Evolutionary conservation across 768 basidiomycete genomes (phyloP).

Genomic region (Leucocoprinus birnbaumii): DNA sequence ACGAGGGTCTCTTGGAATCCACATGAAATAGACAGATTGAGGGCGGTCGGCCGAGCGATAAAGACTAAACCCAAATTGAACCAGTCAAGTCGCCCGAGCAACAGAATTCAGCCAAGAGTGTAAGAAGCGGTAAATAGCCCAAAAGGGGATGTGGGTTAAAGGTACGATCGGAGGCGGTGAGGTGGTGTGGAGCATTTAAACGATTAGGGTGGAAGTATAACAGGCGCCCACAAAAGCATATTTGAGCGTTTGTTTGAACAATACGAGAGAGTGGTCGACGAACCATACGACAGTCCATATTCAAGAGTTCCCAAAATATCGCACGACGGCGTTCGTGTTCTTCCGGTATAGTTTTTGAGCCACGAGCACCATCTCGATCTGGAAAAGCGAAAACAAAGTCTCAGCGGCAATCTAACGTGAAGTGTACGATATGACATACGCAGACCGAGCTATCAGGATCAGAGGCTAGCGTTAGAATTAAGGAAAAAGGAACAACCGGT

Average conservation of each 20-base stretch:
- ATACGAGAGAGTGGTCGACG: not conserved
- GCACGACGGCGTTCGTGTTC: conserved; percentile 67
- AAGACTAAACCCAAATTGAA: conserved; percentile 37
- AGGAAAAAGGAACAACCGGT: not conserved
- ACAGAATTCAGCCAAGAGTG: not conserved
- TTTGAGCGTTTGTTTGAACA: not conserved
- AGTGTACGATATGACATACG: conserved; percentile 41
- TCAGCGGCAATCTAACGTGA: conserved; percentile 4
- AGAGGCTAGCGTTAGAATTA: not conserved
- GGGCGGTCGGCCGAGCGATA: conserved; percentile 71
- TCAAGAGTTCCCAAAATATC: conserved; percentile 74
- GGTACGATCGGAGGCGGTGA: not conserved
- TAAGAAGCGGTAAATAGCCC: not conserved
- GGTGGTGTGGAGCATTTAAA: not conserved
- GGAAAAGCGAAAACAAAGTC: conserved; percentile 16
- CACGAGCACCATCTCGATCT: conserved; percentile 67
- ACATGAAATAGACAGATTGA: conserved; percentile 65
- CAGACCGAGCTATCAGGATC: conserved; percentile 53
- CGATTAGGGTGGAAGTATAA: conserved; percentile 13
- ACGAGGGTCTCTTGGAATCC: conserved; percentile 55
- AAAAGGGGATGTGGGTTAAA: not conserved
- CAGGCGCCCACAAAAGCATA: conserved; percentile 4
- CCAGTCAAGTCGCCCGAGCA: no score
- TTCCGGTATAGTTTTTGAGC: conserved; percentile 63
- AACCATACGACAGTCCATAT: conserved; percentile 69